A percentile compares a stretch with the other conserved stretches of the same genome.
Evolutionary conservation across 495 filamentous ascomycete species (phyloP).

Genomic region (Aspergillus baeticus): DNA sequence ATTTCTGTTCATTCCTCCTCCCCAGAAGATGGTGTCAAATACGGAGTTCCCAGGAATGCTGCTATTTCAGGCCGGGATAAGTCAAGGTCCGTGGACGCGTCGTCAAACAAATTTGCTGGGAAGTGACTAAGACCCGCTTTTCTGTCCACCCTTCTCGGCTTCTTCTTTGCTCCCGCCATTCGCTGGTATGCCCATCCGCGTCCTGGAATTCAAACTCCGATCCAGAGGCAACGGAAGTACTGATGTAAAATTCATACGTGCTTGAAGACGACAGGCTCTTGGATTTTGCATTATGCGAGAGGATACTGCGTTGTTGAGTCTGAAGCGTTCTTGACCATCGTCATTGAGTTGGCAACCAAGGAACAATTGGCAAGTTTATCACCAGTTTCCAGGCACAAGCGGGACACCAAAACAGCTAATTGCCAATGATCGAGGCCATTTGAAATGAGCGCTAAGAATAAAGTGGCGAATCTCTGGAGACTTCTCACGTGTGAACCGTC

Average conservation of each 20-base stretch:
- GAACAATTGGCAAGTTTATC: constrained; percentile 8
- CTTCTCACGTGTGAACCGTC: constrained; percentile 10
- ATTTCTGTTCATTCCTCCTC: neutral
- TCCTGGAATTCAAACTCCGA: constrained; percentile 1
- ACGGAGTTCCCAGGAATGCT: neutral
- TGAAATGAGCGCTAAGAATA: constrained; percentile 16
- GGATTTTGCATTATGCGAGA: neutral
- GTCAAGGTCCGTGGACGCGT: constrained; percentile 8
- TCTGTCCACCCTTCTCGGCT: neutral
- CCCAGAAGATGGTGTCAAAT: neutral
- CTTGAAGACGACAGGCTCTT: too few relatives aligned
- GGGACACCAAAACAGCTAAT: constrained; percentile 5
- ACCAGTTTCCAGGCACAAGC: constrained; percentile 16
- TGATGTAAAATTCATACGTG: too few relatives aligned
- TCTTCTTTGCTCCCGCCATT: neutral
- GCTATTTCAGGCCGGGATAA: neutral
- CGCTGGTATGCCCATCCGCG: constrained; percentile 12
- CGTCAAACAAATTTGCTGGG: constrained; percentile 19
- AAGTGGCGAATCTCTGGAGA: constrained; percentile 14
- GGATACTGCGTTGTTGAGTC: neutral
- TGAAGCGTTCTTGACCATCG: neutral
- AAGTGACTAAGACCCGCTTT: constrained; percentile 15
- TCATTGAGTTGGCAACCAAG: neutral
- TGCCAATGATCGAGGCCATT: constrained; percentile 1
- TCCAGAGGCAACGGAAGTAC: too few relatives aligned